These are phyloP conservation scores for Rhizopogon salebrosus DNA, from an alignment of 768 basidiomycete species.

Conservation along the genomic window DNA sequence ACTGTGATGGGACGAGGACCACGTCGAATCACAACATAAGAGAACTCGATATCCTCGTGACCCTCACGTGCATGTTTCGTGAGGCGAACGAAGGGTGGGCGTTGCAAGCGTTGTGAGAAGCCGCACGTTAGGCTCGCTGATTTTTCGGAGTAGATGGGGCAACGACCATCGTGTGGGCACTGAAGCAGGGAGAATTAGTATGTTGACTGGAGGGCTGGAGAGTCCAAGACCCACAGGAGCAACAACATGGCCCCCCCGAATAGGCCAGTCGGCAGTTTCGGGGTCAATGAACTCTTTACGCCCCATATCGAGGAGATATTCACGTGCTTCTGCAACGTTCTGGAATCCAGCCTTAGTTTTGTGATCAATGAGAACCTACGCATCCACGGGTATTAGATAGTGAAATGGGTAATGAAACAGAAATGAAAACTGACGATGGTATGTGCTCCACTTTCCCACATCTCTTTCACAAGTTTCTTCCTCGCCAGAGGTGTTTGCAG, in stretches of 20 bases:
- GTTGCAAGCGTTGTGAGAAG: slow-evolving; percentile 83
- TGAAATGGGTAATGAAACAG: background rate
- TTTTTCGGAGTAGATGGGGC: slow-evolving; percentile 68
- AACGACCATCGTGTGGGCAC: slow-evolving; percentile 88
- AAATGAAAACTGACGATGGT: slow-evolving; percentile 52
- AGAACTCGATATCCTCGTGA: slow-evolving; percentile 84
- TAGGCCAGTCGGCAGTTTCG: slow-evolving; percentile 27
- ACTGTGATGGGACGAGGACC: slow-evolving; percentile 55
- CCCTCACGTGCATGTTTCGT: slow-evolving; percentile 86
- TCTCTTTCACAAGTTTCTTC: slow-evolving; percentile 67
- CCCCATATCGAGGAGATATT: slow-evolving; percentile 63
- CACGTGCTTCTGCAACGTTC: slow-evolving; percentile 70
- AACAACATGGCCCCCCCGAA: slow-evolving; percentile 72
- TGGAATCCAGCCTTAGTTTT: slow-evolving; percentile 72
- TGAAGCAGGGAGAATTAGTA: slow-evolving; percentile 24
- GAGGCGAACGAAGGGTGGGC: slow-evolving; percentile 76
- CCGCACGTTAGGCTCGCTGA: slow-evolving; percentile 59
- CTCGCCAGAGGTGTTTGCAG: slow-evolving; percentile 56
- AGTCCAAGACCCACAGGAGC: slow-evolving; percentile 64
- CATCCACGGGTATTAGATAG: slow-evolving; percentile 2
- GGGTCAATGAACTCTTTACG: slow-evolving; percentile 50
- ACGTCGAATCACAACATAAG: slow-evolving; percentile 84
- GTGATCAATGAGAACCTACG: slow-evolving; percentile 82
- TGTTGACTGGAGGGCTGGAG: background rate
- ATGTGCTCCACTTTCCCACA: slow-evolving; percentile 91